Base-by-base conservation (phyloP, 2,329 filamentous ascomycete species). In the Stachybotrys chlorohalonatus region DNA sequence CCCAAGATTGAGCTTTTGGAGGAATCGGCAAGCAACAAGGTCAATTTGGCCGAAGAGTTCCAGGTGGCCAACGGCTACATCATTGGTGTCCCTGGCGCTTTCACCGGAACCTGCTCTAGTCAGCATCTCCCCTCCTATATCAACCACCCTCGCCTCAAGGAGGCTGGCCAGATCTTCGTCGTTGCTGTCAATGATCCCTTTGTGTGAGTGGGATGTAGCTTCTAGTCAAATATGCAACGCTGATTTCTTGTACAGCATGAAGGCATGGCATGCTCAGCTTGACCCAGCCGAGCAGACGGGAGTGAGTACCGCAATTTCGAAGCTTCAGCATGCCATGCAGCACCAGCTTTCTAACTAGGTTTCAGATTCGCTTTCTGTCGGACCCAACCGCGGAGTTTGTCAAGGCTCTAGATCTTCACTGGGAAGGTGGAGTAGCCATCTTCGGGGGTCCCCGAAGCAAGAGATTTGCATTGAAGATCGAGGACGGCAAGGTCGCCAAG, bases 151-250 rank as follows among this genome's bases (percentile, higher is more conserved):
- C 84, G 86, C 69, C 79, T 95, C 63, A 89, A 89, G 74, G 78
- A 86, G 57, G 90, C 89, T 32, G 92, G 91, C 51, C 79, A 87
- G 65, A 89, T 96, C 49, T 95, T 95, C 66, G 90, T 97, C 47
- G 84, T 97, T 55, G 85, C 89, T 15, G 92, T 96, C 68, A 97
- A 97, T 69, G 93, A 97, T 69, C 83, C 91, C 17, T 96, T 96
- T 69, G 92, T 96, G 89, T 95, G 78, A 73, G 88, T 74, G 48
- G 32, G 13, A 11, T 6, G 9, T 3, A 24, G 3, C 11, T 46
- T 31, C 6, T 30, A 31, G 1, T 52, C 24, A 24, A 24, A 24
- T 4, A 24, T 24, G 24, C 4, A 4, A 24, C 24, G 52, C 53
- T 60, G 13, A 63, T 36, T 49, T 47, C 49, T 36, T 46, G 55